Base-by-base conservation (phyloP, 139 green algal species). In the Deuterostichococcus epilithicus region DNA sequence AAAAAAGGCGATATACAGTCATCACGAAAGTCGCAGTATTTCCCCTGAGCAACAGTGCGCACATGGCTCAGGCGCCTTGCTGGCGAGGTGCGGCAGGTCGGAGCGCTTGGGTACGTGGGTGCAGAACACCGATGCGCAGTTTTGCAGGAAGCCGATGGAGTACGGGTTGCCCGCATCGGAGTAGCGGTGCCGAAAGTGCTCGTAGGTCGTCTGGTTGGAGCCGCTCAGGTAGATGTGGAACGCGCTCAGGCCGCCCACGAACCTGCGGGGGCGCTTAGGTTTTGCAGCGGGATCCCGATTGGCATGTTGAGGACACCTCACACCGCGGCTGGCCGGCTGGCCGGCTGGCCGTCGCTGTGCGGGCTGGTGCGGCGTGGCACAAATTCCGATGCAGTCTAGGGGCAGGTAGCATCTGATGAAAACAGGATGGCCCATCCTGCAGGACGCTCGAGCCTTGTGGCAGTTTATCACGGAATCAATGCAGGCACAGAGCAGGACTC, bases 191-290 rank as follows among this genome's bases (percentile, higher is more conserved):
- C 95, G 88, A 80, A 98, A 98, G 84, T 97, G 98, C 85, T 99
- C 96, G 75, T 99, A 99, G 0, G 96, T 99, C 0, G 96, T 99
- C 86, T 96, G 91, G 81, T 98, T 97, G 30, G 77, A 93, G 32
- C 72, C 85, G 42, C 96, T 88, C 38, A 99, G 90, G 83, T 94
- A 98, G 63, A 80, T 86, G 85, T 99, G 96, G 74, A 99, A 97
- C 63, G 81, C 85, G 34, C 84, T 89, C 26, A 99, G 85, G 1
- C 92, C 95, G 32, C 94, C 93, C 47, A 99, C 93, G 86, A 99
- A 98, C 79, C 86, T 91, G 70, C 26, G 58, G 28, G 6, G 6
- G 60, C 60, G 15, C 6, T 33, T 35, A 69, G 6, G 6, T 6
- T 30, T 33, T 30, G 6, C 60, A 33, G n/a, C 23, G 23, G 6